Conservation (phyloP, 257 asterid species). For the Nicotiana tabacum region DNA sequence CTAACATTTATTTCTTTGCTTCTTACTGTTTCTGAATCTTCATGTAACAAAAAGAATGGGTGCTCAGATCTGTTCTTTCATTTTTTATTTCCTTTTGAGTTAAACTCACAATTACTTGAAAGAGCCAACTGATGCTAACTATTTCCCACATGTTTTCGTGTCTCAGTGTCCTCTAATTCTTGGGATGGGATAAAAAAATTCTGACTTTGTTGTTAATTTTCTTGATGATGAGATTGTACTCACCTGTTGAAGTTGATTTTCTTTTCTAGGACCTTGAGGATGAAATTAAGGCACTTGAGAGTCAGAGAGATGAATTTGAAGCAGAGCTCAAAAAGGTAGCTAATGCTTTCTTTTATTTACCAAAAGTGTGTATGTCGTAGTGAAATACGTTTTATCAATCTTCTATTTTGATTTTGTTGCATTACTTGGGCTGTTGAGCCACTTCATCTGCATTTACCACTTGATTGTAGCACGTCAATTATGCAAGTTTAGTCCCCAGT, state of each 20-base stretch:
- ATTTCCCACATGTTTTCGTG: neutral
- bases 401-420: neutral
- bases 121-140: neutral
- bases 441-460: constrained; percentile 3
- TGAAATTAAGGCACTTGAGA: constrained; percentile 62
- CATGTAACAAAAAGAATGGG: neutral
- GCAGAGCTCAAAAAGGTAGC: constrained; percentile 64
- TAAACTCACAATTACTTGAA: neutral
- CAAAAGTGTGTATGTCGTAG: neutral
- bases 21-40: neutral
- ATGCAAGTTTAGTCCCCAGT: neutral
- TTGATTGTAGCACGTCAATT: neutral
- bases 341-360: constrained; percentile 10
- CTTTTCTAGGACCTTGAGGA: constrained; percentile 55
- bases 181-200: neutral
- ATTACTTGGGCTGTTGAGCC: neutral
- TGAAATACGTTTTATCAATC: constrained; percentile 3
- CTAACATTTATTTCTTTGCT: neutral
- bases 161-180: neutral
- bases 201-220: neutral
- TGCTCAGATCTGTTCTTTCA: neutral
- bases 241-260: constrained; percentile 18
- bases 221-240: constrained; percentile 10
- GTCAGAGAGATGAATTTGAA: constrained; percentile 65
- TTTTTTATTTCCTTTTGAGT: neutral